phyloP scores from a whole-genome alignment of 1,284 basidiomycete genomes.

The Crucibulum cyathiforme region DNA sequence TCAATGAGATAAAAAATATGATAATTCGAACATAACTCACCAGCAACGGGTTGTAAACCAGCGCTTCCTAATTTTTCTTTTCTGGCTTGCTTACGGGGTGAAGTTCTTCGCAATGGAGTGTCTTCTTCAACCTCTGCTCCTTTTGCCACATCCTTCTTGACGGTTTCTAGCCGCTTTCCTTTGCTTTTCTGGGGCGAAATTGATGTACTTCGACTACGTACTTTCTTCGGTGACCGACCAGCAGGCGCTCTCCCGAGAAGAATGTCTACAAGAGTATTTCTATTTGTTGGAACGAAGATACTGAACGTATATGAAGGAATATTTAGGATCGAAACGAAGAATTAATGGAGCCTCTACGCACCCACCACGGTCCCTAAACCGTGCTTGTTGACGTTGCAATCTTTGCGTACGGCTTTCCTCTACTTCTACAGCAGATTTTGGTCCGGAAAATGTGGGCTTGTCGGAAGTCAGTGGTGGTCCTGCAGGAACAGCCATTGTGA shows the following conservation, averaged over 20 bases:
- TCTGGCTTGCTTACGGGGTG: neutral
- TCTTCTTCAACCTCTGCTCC: no score
- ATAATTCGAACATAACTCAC: neutral
- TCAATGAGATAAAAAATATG: no score
- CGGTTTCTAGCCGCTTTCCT: neutral
- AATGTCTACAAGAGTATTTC: constrained; percentile 43
- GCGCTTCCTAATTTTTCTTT: constrained; percentile 2
- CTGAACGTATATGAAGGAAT: constrained; percentile 19
- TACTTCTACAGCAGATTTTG: constrained; percentile 23
- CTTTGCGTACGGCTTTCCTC: constrained; percentile 63
- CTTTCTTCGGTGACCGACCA: constrained; percentile 28
- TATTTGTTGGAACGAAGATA: constrained; percentile 42
- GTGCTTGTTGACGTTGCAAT: constrained; percentile 59
- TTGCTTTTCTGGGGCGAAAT: constrained; percentile 30
- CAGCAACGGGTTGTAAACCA: neutral
- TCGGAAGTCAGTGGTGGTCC: no score
- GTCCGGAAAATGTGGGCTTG: no score
- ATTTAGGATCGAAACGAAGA: neutral
- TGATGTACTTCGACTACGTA: constrained; percentile 23
- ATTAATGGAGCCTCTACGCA: constrained; percentile 34
- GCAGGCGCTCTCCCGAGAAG: constrained; percentile 40
- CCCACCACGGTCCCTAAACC: constrained; percentile 71
- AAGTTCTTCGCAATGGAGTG: neutral
- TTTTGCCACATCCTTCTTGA: neutral
- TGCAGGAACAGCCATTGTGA: no score